Evolutionary conservation across 495 filamentous ascomycete genomes (phyloP).

Genomic region (Penicillium bovifimosum): DNA sequence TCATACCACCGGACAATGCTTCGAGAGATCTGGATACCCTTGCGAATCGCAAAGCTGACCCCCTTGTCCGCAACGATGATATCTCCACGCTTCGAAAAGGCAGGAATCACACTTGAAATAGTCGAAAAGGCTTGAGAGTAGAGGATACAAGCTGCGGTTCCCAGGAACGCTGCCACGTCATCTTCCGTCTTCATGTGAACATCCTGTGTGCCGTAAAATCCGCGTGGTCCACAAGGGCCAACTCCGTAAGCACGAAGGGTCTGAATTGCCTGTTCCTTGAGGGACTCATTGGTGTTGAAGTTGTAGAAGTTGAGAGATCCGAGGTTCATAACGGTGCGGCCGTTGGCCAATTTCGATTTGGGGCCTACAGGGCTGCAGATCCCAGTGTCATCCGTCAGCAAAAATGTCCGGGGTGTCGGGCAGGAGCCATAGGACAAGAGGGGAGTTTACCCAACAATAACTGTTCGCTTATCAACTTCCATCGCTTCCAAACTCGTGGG

Average conservation of each 20-base stretch:
- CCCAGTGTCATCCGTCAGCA: constrained; percentile 13
- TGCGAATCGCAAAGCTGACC: constrained; percentile 88
- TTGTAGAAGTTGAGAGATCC: constrained; percentile 97
- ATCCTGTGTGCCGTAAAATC: constrained; percentile 98
- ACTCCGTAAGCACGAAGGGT: constrained; percentile 93
- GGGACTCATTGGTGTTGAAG: constrained; percentile 80
- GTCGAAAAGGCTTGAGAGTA: constrained; percentile 95
- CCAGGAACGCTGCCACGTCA: constrained; percentile 85
- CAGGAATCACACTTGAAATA: constrained; percentile 88
- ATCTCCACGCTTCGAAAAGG: constrained; percentile 94
- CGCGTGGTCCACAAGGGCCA: constrained; percentile 90
- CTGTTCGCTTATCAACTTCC: constrained; percentile 77
- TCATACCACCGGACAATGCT: constrained; percentile 91
- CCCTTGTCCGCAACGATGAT: constrained; percentile 97
- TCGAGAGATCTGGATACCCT: constrained; percentile 87
- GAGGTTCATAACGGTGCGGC: constrained; percentile 84
- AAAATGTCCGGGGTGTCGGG: not conserved
- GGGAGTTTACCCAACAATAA: constrained; percentile 72
- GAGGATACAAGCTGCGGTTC: constrained; percentile 80
- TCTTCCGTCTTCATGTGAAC: constrained; percentile 96
- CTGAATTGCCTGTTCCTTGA: constrained; percentile 92
- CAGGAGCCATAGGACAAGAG: not conserved
- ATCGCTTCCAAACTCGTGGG: constrained; percentile 67
- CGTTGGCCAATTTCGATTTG: constrained; percentile 82
- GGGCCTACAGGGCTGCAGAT: constrained; percentile 72